Percentiles rank a stretch among this genome's conserved stretches.
These are phyloP conservation scores for Coix lacrymajobi DNA, from an alignment of 176 grass and related monocot genomes.

Conservation along the genomic window DNA sequence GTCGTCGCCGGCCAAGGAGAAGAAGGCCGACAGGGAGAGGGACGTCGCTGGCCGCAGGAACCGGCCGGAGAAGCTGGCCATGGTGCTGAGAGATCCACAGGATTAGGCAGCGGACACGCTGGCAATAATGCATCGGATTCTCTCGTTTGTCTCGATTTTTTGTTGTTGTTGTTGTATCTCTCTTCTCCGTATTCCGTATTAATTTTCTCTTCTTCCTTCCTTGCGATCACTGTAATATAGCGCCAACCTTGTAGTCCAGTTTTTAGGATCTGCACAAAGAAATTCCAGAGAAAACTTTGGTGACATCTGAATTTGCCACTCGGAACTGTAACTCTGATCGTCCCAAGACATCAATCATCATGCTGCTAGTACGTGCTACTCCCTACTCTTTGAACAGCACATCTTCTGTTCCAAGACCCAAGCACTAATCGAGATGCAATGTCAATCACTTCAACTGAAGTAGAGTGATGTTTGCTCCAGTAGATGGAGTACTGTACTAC, in stretches of 20 bases:
- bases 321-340: background rate
- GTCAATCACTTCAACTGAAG: conserved; percentile 8
- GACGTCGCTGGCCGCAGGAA: conserved; percentile 23
- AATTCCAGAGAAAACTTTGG: background rate
- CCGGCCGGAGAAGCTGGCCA: conserved; percentile 44
- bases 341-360: background rate
- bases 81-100: conserved; percentile 49
- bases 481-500: no score
- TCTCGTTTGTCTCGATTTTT: conserved; percentile 1
- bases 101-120: conserved; percentile 39
- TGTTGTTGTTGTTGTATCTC: background rate
- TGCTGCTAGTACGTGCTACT: background rate
- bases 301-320: background rate
- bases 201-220: background rate
- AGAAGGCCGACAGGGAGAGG: conserved; percentile 14
- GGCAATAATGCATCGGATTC: conserved; percentile 43
- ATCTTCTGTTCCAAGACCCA: background rate
- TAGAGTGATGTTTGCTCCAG: background rate
- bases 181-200: background rate
- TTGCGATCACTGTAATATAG: conserved; percentile 31
- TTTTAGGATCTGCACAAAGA: background rate
- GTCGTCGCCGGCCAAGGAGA: conserved; percentile 44
- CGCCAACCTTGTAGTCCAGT: background rate
- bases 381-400: background rate
- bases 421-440: background rate